phyloP scores from a whole-genome alignment of 2,329 filamentous ascomycete genomes.

The Ophiostoma montium region DNA sequence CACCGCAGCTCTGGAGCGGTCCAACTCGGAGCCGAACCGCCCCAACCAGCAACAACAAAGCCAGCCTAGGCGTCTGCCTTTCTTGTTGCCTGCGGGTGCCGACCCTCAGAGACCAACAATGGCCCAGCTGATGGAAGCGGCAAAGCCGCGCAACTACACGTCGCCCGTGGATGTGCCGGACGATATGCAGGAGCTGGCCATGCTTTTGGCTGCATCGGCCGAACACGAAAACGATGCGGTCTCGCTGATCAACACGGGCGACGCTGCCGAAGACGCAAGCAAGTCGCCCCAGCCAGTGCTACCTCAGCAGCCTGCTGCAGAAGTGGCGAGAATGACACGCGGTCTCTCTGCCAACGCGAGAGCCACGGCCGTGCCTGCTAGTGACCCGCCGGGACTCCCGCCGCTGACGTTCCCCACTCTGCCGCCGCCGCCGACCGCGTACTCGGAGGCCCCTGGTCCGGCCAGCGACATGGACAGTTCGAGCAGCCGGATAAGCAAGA shows the following conservation, averaged over 20 bases:
- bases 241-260: not conserved
- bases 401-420: conserved; percentile 17
- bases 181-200: conserved; percentile 7
- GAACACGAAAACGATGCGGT: not conserved
- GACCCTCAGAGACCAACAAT: no score
- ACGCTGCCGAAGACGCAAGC: not conserved
- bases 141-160: not conserved
- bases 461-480: conserved; percentile 27
- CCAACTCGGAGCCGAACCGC: conserved; percentile 8
- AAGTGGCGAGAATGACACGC: not conserved
- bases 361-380: conserved; percentile 24
- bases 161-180: conserved; percentile 3
- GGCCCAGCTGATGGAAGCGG: no score
- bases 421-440: conserved; percentile 18
- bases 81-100: not conserved
- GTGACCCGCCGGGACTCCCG: conserved; percentile 27
- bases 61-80: not conserved
- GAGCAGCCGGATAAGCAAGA: conserved; percentile 44
- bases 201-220: conserved; percentile 2
- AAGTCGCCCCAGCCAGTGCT: conserved; percentile 5
- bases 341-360: not conserved
- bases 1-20: conserved; percentile 10
- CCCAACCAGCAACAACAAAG: not conserved
- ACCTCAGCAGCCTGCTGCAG: conserved; percentile 4
- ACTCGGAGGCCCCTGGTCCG: conserved; percentile 27